These are phyloP conservation scores for Claviceps digitariae DNA, from an alignment of 2,329 filamentous ascomycete species.

Conservation along the genomic window DNA sequence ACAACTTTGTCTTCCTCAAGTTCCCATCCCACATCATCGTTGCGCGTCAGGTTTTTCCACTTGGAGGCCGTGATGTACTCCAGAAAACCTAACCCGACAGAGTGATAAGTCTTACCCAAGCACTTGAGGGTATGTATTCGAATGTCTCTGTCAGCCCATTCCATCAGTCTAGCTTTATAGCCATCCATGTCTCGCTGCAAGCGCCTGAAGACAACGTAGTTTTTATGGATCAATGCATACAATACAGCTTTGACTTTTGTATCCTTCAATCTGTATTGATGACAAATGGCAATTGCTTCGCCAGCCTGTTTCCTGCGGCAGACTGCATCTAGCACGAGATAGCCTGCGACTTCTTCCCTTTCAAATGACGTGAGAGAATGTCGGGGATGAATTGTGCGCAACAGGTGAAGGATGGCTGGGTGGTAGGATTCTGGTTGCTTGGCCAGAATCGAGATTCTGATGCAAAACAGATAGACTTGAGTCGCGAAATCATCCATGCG, in stretches of 20 bases:
- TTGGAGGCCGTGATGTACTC: slow-evolving; percentile 52
- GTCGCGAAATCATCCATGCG: slow-evolving; percentile 69
- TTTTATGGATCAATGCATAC: slow-evolving; percentile 59
- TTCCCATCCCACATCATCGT: slow-evolving; percentile 75
- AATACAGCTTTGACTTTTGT: slow-evolving; percentile 57
- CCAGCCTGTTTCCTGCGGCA: slow-evolving; percentile 67
- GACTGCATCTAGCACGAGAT: slow-evolving; percentile 75
- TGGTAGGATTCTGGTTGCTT: slow-evolving; percentile 81
- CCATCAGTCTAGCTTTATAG: slow-evolving; percentile 65
- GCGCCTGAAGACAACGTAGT: slow-evolving; percentile 69
- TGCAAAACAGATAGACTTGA: slow-evolving; percentile 85
- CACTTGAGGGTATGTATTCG: slow-evolving; percentile 71
- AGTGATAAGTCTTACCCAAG: slow-evolving; percentile 69
- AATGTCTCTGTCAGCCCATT: slow-evolving; percentile 65
- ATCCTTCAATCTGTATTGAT: slow-evolving; percentile 48
- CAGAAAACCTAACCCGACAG: slow-evolving; percentile 53
- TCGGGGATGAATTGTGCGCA: slow-evolving; percentile 55
- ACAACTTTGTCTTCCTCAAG: slow-evolving; percentile 58
- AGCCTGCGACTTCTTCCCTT: slow-evolving; percentile 64
- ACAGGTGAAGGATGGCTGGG: slow-evolving; percentile 67
- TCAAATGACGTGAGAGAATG: slow-evolving; percentile 59
- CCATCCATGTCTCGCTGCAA: slow-evolving; percentile 62
- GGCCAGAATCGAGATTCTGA: slow-evolving; percentile 68
- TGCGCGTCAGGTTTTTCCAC: slow-evolving; percentile 59
- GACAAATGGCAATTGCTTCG: slow-evolving; percentile 56